phyloP scores from a whole-genome alignment of 2,329 filamentous ascomycete genomes.

The Paraconiothyrium brasiliense region DNA sequence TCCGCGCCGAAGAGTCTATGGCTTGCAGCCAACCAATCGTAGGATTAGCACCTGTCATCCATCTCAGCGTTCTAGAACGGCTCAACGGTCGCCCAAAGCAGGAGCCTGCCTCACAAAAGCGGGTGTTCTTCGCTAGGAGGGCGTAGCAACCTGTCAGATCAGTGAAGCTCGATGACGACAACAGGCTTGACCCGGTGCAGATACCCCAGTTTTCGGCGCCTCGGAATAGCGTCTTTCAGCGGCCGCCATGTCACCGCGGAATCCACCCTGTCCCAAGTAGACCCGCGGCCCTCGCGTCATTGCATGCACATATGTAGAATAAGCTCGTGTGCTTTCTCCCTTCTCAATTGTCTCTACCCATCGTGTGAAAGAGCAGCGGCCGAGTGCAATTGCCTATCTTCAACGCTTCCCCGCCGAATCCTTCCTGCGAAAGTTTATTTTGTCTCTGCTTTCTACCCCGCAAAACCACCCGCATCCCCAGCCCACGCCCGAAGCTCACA shows the following conservation, averaged over 20 bases:
- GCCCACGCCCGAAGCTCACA: neutral
- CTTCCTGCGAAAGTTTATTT: neutral
- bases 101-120: constrained; percentile 6
- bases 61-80: neutral
- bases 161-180: neutral
- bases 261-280: constrained; percentile 5
- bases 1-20: neutral
- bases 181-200: constrained; percentile 2
- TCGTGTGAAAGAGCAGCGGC: neutral
- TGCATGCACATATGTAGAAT: neutral
- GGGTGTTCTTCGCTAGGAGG: neutral
- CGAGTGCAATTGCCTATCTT: neutral
- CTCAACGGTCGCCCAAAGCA: neutral
- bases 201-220: constrained; percentile 10
- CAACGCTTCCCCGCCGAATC: neutral
- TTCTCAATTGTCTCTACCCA: neutral
- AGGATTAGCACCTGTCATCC: neutral
- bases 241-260: neutral
- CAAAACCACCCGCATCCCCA: constrained; percentile 10
- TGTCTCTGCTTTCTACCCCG: constrained; percentile 7
- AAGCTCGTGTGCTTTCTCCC: neutral
- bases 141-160: neutral
- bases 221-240: constrained; percentile 6
- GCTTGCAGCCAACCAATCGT: neutral
- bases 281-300: constrained; percentile 4